Percentiles rank a stretch among this genome's conserved stretches.
These are phyloP conservation scores for Exsudoporus frostii DNA, from an alignment of 768 basidiomycete genomes.

Conservation along the genomic window DNA sequence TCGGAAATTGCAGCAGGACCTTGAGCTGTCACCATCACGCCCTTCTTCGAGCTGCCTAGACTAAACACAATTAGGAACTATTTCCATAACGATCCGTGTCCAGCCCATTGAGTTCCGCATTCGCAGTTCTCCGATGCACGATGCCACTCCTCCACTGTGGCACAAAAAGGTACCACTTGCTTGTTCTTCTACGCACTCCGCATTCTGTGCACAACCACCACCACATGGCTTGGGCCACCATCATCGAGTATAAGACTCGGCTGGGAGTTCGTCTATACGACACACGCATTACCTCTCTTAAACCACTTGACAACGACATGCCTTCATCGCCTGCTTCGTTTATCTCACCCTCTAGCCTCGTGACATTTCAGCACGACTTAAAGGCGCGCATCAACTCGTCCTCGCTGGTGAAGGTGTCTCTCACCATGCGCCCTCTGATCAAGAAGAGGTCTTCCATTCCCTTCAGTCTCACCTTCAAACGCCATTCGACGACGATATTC, in stretches of 20 bases:
- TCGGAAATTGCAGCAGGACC: conserved; percentile 24
- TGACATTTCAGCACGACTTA: conserved; percentile 29
- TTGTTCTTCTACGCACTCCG: conserved; percentile 6
- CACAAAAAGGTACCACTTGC: conserved; percentile 15
- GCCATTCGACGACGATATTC: conserved; percentile 25
- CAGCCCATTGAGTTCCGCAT: conserved; percentile 9
- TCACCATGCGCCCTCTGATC: conserved; percentile 25
- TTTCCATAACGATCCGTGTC: conserved; percentile 15
- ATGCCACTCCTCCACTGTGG: conserved; percentile 13
- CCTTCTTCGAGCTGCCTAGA: conserved; percentile 19
- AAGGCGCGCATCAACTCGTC: conserved; percentile 27
- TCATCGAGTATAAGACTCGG: conserved; percentile 20
- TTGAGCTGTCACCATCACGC: conserved; percentile 18
- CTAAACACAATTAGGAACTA: conserved; percentile 6
- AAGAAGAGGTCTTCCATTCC: conserved; percentile 28
- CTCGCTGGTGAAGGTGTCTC: conserved; percentile 25
- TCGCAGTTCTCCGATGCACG: conserved; percentile 5
- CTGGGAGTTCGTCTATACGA: conserved; percentile 3
- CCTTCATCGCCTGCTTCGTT: conserved; percentile 26
- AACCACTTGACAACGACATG: conserved; percentile 21
- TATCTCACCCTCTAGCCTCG: conserved; percentile 26
- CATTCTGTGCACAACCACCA: conserved; percentile 20
- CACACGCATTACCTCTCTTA: conserved; percentile 16
- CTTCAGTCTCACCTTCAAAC: conserved; percentile 22
- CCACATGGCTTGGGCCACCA: conserved; percentile 18